Evolutionary conservation across 169 alveolate species (phyloP).

Genomic region (Plasmodium malariae): DNA sequence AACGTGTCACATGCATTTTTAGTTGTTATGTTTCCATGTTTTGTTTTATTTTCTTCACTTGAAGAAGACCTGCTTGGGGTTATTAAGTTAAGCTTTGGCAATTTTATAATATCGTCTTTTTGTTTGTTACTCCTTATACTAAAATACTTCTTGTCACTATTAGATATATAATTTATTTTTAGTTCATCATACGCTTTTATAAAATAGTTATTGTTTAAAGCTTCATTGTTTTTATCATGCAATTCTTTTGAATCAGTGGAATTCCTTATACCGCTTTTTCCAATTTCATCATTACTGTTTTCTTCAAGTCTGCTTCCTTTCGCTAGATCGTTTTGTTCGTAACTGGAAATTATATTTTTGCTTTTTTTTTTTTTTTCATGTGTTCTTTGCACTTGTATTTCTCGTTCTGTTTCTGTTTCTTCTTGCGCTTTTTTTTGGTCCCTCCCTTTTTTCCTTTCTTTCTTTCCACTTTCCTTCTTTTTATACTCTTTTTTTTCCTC

Average conservation of each 20-base stretch:
- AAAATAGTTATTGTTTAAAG: slow-evolving; percentile 5
- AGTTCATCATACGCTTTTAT: slow-evolving; percentile 5
- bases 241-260: not conserved
- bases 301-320: too few species aligned
- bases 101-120: slow-evolving; percentile 24
- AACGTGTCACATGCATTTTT: too few species aligned
- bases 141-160: slow-evolving; percentile 30
- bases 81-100: slow-evolving; percentile 44
- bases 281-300: too few species aligned
- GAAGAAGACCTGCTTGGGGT: slow-evolving; percentile 5
- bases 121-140: slow-evolving; percentile 31
- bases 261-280: not conserved
- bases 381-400: too few species aligned
- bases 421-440: too few species aligned
- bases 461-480: too few species aligned
- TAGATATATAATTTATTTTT: slow-evolving; percentile 17
- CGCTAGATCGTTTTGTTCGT: too few species aligned
- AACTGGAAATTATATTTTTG: too few species aligned
- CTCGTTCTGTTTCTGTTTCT: too few species aligned
- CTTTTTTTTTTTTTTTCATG: too few species aligned
- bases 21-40: not conserved
- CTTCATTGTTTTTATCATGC: not conserved
- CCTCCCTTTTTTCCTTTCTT: too few species aligned
- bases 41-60: not conserved
- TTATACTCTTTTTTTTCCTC: not conserved